A percentile compares a stretch with the other conserved stretches of the same genome.
phyloP scores from a whole-genome alignment of 306 rosid species.

The Fragaria iinumae region DNA sequence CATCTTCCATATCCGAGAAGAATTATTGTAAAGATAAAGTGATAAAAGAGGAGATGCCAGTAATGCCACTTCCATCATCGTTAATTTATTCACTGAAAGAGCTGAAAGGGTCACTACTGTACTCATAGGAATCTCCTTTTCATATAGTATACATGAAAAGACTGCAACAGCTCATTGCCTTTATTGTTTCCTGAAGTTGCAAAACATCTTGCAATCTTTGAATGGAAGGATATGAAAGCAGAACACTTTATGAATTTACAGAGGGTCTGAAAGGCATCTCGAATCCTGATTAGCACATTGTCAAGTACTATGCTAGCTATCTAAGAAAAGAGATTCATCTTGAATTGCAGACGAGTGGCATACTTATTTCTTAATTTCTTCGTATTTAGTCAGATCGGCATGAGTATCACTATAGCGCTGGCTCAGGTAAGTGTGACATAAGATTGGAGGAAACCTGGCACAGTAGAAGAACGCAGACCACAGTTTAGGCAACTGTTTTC shows the following conservation, averaged over 20 bases:
- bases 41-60: not conserved
- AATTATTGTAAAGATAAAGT: not conserved
- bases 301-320: not conserved
- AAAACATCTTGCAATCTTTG: not conserved
- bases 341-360: not conserved
- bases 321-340: slow-evolving; percentile 1
- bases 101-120: not conserved
- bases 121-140: not conserved
- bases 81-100: not conserved
- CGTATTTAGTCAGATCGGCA: slow-evolving; percentile 47
- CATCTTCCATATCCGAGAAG: not conserved
- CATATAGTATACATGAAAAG: not conserved
- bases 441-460: slow-evolving; percentile 72
- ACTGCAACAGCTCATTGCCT: not conserved
- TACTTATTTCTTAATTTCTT: slow-evolving; percentile 30
- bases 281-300: not conserved
- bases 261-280: not conserved
- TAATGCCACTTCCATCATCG: not conserved
- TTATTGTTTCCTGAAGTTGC: not conserved
- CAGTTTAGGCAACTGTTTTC: not conserved
- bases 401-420: slow-evolving; percentile 79
- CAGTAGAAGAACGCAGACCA: not conserved
- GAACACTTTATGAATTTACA: not conserved
- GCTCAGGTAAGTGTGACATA: slow-evolving; percentile 52
- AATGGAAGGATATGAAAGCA: not conserved